Percentiles rank a stretch among this genome's conserved stretches.
phyloP scores from a whole-genome alignment of 2,329 filamentous ascomycete genomes.

The Simplicillium aogashimaense region DNA sequence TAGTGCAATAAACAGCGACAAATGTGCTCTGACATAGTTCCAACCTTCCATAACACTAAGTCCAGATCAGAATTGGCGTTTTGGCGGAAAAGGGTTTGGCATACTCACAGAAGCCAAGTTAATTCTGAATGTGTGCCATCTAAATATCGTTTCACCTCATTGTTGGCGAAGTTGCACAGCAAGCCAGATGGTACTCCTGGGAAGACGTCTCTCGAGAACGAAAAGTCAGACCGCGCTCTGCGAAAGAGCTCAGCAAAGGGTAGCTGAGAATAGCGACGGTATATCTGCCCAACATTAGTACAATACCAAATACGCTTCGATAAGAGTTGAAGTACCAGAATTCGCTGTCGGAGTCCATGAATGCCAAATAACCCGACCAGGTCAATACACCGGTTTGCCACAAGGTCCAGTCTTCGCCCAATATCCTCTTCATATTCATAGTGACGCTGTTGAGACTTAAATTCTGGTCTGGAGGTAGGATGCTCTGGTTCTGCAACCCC shows the following conservation, averaged over 20 bases:
- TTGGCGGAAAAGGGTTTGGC: no score
- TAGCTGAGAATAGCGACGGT: conserved; percentile 36
- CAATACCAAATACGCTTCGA: neutral
- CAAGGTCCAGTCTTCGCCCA: conserved; percentile 27
- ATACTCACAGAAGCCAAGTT: neutral
- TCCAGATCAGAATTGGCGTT: neutral
- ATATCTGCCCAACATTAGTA: conserved; percentile 30
- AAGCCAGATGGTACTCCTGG: conserved; percentile 19
- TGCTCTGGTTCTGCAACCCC: conserved; percentile 51
- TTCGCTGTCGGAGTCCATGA: conserved; percentile 40
- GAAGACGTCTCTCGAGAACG: conserved; percentile 18
- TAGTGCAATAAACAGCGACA: conserved; percentile 41
- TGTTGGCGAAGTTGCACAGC: no score
- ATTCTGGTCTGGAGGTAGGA: conserved; percentile 24
- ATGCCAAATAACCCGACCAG: conserved; percentile 41
- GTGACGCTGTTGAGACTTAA: conserved; percentile 31
- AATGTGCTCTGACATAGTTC: conserved; percentile 35
- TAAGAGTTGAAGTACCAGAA: conserved; percentile 29
- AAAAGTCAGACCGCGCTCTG: conserved; percentile 16
- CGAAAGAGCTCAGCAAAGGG: conserved; percentile 35
- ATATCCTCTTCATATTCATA: conserved; percentile 35
- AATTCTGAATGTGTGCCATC: conserved; percentile 15
- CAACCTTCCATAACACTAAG: conserved; percentile 20
- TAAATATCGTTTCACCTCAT: no score
- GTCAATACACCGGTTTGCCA: conserved; percentile 21